phyloP scores from a whole-genome alignment of 768 basidiomycete genomes.

The Strobilomyces confusus region DNA sequence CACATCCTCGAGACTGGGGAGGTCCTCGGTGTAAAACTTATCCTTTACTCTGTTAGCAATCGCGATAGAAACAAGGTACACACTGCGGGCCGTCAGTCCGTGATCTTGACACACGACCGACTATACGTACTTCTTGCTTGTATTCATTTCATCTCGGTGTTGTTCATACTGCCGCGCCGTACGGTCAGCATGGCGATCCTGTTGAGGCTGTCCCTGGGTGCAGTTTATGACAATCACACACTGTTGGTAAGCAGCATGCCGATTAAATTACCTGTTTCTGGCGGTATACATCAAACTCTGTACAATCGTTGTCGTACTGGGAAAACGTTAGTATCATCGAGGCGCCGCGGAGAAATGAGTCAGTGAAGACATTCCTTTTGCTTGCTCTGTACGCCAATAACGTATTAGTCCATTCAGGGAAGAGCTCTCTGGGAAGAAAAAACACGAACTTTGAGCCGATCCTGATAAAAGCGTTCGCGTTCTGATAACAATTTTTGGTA shows the following conservation, averaged over 20 bases:
- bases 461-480: conserved; percentile 61
- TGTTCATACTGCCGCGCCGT: conserved; percentile 72
- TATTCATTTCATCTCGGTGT: conserved; percentile 72
- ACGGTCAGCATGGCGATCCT: conserved; percentile 75
- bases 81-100: conserved; percentile 34
- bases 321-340: conserved; percentile 7
- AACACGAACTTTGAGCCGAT: conserved; percentile 61
- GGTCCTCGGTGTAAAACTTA: conserved; percentile 66
- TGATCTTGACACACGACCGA: not conserved
- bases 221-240: conserved; percentile 5
- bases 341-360: not conserved
- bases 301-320: conserved; percentile 79
- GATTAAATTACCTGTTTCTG: conserved; percentile 63
- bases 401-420: conserved; percentile 1
- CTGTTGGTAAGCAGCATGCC: not conserved
- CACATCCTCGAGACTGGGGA: conserved; percentile 72
- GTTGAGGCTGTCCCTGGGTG: conserved; percentile 56
- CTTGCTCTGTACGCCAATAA: conserved; percentile 24
- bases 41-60: conserved; percentile 66
- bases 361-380: conserved; percentile 25
- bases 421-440: not conserved
- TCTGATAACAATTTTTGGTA: conserved; percentile 70
- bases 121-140: conserved; percentile 67
- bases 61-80: conserved; percentile 67
- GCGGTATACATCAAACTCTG: conserved; percentile 64